phyloP scores from a whole-genome alignment of 768 basidiomycete species.

The Mycena latifolia region DNA sequence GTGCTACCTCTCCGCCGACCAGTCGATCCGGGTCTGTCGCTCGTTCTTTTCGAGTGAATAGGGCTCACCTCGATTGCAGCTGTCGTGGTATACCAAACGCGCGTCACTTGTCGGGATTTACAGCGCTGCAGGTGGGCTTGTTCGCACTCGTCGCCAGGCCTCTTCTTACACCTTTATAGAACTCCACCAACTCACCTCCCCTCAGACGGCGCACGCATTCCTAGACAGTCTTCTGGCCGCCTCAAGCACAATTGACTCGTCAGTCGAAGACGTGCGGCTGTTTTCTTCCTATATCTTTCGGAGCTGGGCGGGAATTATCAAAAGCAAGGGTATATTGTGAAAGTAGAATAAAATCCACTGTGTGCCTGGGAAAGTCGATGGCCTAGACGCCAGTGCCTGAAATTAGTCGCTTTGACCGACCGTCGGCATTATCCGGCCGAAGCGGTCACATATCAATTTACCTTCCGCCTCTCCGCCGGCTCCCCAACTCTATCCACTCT shows the following conservation, averaged over 20 bases:
- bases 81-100: conserved; percentile 80
- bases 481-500: too few species aligned
- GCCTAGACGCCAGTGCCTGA: neutral
- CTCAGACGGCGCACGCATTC: conserved; percentile 73
- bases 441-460: neutral
- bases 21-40: conserved; percentile 66
- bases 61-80: conserved; percentile 50
- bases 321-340: conserved; percentile 71
- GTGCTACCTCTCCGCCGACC: conserved; percentile 68
- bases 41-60: neutral
- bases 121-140: conserved; percentile 69
- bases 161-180: conserved; percentile 54
- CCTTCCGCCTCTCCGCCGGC: too few species aligned
- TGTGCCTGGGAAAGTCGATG: too few species aligned
- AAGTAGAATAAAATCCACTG: neutral
- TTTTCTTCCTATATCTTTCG: conserved; percentile 73
- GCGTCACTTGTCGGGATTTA: conserved; percentile 77
- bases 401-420: conserved; percentile 8
- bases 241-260: conserved; percentile 57
- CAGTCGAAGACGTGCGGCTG: conserved; percentile 63
- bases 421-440: neutral
- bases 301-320: conserved; percentile 81
- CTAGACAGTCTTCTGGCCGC: conserved; percentile 72
- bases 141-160: neutral
- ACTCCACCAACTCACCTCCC: conserved; percentile 86